These are phyloP conservation scores for Hyphopichia khmerensis DNA, from an alignment of 1,139 yeast species.

Conservation along the genomic window DNA sequence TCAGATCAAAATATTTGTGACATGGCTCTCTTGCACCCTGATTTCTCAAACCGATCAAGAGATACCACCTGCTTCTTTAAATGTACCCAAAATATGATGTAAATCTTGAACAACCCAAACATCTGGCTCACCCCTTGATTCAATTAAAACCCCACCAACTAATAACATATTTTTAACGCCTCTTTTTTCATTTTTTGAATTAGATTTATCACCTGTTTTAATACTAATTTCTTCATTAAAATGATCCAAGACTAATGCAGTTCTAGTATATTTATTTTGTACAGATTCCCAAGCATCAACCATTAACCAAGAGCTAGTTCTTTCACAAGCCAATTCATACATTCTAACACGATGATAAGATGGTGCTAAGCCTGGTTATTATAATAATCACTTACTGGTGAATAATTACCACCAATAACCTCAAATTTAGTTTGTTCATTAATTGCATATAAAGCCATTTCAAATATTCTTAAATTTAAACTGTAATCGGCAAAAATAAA, in stretches of 20 bases:
- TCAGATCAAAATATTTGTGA: no score
- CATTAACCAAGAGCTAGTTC: slow-evolving; percentile 97
- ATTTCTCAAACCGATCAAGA: no score
- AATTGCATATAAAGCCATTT: slow-evolving; percentile 96
- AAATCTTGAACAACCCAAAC: slow-evolving; percentile 98
- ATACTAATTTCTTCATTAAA: slow-evolving; percentile 93
- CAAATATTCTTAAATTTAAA: slow-evolving; percentile 93
- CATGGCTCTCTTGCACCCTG: no score
- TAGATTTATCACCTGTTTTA: slow-evolving; percentile 81
- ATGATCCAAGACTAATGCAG: slow-evolving; percentile 94
- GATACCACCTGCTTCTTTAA: no score
- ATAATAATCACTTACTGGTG: slow-evolving; percentile 96
- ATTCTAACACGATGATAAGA: slow-evolving; percentile 88
- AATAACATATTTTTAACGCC: slow-evolving; percentile 94
- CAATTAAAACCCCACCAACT: slow-evolving; percentile 95
- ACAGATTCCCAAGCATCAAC: slow-evolving; percentile 99
- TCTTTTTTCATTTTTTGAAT: slow-evolving; percentile 68
- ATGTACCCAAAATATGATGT: slow-evolving; percentile 91
- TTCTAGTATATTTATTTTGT: slow-evolving; percentile 87
- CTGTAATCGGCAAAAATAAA: slow-evolving; percentile 95
- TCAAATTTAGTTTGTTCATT: slow-evolving; percentile 91
- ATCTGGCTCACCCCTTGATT: slow-evolving; percentile 99
- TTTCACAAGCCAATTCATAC: slow-evolving; percentile 97
- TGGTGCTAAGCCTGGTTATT: slow-evolving; percentile 91
- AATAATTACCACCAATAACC: slow-evolving; percentile 93